Percentiles rank a stretch among this genome's conserved stretches.
These are phyloP conservation scores for Cinnamomum chago DNA, from an alignment of 164 flowering plant species.

Conservation along the genomic window DNA sequence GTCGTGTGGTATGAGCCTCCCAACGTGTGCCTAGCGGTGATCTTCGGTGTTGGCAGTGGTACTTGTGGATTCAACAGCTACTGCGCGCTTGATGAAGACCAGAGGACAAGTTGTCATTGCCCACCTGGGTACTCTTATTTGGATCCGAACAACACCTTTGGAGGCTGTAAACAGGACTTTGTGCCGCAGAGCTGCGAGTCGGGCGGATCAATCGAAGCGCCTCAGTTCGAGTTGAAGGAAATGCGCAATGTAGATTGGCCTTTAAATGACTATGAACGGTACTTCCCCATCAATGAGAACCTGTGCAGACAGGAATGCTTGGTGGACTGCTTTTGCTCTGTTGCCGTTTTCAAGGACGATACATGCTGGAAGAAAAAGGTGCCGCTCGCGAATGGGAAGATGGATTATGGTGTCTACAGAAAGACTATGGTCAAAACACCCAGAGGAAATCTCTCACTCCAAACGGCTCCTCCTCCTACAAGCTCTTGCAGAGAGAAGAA, in stretches of 20 bases:
- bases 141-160: neutral
- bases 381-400: constrained; percentile 14
- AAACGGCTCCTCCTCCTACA: neutral
- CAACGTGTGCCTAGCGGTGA: neutral
- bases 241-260: constrained; percentile 13
- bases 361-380: constrained; percentile 19
- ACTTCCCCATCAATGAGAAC: neutral
- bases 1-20: neutral
- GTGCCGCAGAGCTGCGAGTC: neutral
- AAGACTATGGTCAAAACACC: constrained; percentile 22
- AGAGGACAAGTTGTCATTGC: constrained; percentile 31
- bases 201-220: neutral
- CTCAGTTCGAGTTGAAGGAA: neutral
- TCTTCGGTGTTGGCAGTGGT: constrained; percentile 14
- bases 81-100: constrained; percentile 26
- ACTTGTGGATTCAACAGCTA: constrained; percentile 48
- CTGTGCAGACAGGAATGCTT: constrained; percentile 13
- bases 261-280: neutral
- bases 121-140: constrained; percentile 21
- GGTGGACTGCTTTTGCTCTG: constrained; percentile 20
- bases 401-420: constrained; percentile 4
- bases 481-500: constrained; percentile 1
- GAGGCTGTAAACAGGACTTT: constrained; percentile 7
- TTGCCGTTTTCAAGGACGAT: constrained; percentile 4
- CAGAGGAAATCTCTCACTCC: constrained; percentile 1